Evolutionary conservation across 805 yeast species (phyloP).

Genomic region (Sungouiella thailandica): DNA sequence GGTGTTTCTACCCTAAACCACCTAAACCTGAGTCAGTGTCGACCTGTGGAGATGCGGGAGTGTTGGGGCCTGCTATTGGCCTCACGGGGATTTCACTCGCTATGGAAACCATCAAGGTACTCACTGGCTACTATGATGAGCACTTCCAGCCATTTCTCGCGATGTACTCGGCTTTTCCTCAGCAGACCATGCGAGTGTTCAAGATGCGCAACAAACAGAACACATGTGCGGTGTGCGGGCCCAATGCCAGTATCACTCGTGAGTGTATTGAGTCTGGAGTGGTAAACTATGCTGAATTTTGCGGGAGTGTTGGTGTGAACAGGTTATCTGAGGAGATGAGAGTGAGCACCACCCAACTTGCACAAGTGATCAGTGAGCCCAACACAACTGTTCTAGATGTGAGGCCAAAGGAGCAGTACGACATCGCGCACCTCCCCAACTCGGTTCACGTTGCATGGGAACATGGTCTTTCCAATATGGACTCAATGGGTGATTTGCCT

Average conservation of each 20-base stretch:
- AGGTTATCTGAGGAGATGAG: constrained; percentile 44
- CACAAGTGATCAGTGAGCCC: constrained; percentile 13
- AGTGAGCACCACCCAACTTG: constrained; percentile 39
- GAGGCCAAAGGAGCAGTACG: constrained; percentile 72
- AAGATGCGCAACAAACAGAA: constrained; percentile 68
- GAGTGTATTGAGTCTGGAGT: constrained; percentile 40
- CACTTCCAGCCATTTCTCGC: constrained; percentile 65
- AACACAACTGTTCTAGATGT: constrained; percentile 58
- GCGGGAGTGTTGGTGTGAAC: constrained; percentile 55
- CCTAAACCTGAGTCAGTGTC: constrained; percentile 81
- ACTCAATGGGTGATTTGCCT: constrained; percentile 18
- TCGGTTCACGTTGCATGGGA: constrained; percentile 64
- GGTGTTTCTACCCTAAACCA: constrained; percentile 89
- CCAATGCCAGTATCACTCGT: constrained; percentile 44
- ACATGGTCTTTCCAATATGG: constrained; percentile 27
- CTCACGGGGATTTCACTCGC: constrained; percentile 87
- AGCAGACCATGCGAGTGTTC: constrained; percentile 64
- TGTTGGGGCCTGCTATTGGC: constrained; percentile 95
- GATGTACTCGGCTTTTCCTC: constrained; percentile 63
- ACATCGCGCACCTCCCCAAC: constrained; percentile 54
- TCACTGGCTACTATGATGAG: constrained; percentile 50
- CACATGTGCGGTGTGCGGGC: constrained; percentile 64
- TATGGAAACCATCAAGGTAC: constrained; percentile 72
- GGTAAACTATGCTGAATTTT: constrained; percentile 66
- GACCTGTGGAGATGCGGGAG: constrained; percentile 91